These are phyloP conservation scores for Claviceps sp. DNA, from an alignment of 2,329 filamentous ascomycete species.

Conservation along the genomic window DNA sequence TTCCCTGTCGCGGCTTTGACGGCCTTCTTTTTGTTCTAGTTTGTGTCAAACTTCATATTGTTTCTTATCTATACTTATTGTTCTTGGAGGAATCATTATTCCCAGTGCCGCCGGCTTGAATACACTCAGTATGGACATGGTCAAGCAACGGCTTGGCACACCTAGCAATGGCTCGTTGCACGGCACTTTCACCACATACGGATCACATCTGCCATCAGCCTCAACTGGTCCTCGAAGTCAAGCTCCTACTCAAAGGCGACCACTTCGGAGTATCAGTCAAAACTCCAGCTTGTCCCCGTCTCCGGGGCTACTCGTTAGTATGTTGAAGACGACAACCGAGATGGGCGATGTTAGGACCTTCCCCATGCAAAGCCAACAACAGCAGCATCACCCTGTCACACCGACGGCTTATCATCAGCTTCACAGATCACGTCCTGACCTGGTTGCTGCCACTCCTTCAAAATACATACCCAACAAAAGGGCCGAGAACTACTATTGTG, in stretches of 20 bases:
- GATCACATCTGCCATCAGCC: constrained; percentile 7
- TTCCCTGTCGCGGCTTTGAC: constrained; percentile 4
- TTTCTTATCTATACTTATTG: constrained; percentile 5
- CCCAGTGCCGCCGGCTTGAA: not conserved
- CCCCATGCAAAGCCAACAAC: constrained; percentile 28
- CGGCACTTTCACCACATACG: constrained; percentile 18
- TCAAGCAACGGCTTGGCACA: constrained; percentile 18
- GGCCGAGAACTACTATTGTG: constrained; percentile 17
- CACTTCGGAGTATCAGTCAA: constrained; percentile 30
- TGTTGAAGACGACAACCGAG: constrained; percentile 53
- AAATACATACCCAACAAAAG: constrained; percentile 15
- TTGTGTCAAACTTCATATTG: constrained; percentile 4
- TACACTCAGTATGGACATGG: constrained; percentile 16
- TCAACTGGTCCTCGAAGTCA: constrained; percentile 9
- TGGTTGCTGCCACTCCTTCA: constrained; percentile 16
- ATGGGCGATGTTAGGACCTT: constrained; percentile 52
- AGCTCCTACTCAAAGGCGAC: constrained; percentile 19
- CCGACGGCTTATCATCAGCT: constrained; percentile 16
- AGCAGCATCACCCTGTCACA: constrained; percentile 11
- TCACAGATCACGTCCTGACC: constrained; percentile 16
- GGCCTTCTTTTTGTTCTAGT: constrained; percentile 6
- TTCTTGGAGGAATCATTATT: not conserved
- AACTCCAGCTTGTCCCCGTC: constrained; percentile 30
- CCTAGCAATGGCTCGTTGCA: constrained; percentile 27
- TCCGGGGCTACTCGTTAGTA: constrained; percentile 45